Evolutionary conservation across 192 early-diverging fungal genomes (phyloP), one percentile per base, ranked within the genome.

Genomic region (Gonapodya prolifera): DNA sequence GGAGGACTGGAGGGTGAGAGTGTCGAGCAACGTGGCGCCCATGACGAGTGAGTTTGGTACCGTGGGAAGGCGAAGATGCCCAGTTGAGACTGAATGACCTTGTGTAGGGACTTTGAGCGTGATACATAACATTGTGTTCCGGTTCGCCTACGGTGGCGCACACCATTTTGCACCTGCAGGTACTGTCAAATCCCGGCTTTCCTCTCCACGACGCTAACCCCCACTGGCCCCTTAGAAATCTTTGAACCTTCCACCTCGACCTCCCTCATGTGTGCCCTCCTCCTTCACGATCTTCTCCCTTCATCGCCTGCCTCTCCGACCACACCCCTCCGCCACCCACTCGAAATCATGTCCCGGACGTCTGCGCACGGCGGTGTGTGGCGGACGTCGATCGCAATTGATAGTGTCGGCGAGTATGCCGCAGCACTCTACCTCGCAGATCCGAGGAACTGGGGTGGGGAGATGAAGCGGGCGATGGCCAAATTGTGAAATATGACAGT

Each of bases 131-230:
- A 30, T 32, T 8, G 2, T 73, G 28, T 73, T 73, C 31, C 71
- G 71, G 29, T 73, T 73, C 31, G 71, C 71, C 2, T 73, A 73
- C 71, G 71, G 71, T 18, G 71, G 71, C 31, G 71, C 71, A 18
- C 28, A 18, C 71, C 18, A 73, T 29, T 73, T 73, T 29, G 71
- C 29, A 8, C 71, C 71, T 8, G 71, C 31, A 2, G 45, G 45
- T 61, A 61, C 8, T 61, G 23, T 61, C 45, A n/a, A n/a, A n/a
- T n/a, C n/a, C n/a, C n/a, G n/a, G n/a, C n/a, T n/a, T n/a, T n/a
- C n/a, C n/a, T n/a, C n/a, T n/a, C n/a, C n/a, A n/a, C n/a, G n/a
- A n/a, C n/a, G n/a, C 45, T 61, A 61, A 61, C 45, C 45, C 8
- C 8, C 23, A 61, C 45, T 23, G 8, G 45, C 45, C 8, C 45